Evolutionary conservation across 495 filamentous ascomycete genomes (phyloP).

Genomic region (Clohesyomyces aquaticus): DNA sequence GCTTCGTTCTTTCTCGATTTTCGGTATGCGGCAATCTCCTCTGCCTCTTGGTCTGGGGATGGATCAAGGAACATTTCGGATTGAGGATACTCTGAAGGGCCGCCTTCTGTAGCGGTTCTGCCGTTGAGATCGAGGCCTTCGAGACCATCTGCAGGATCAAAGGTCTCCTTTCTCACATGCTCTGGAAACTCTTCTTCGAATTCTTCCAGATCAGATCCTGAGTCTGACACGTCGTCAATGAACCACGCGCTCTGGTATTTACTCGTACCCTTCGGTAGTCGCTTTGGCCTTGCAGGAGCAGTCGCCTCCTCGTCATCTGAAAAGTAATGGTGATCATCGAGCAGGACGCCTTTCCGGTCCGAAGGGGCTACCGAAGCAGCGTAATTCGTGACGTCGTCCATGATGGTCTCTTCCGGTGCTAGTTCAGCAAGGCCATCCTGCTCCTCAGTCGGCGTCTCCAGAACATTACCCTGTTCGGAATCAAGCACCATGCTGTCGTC

Average conservation of each 20-base stretch:
- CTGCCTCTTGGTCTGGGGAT: conserved; percentile 82
- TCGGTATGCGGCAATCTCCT: conserved; percentile 77
- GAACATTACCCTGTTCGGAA: conserved; percentile 52
- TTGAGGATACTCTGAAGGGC: conserved; percentile 80
- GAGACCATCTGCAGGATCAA: conserved; percentile 62
- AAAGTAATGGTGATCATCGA: conserved; percentile 98
- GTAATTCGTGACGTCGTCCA: conserved; percentile 66
- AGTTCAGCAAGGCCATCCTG: conserved; percentile 81
- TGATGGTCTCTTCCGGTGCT: conserved; percentile 80
- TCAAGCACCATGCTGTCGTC: conserved; percentile 75
- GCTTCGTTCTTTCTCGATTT: conserved; percentile 74
- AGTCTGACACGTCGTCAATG: conserved; percentile 82
- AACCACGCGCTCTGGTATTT: conserved; percentile 94
- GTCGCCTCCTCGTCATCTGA: conserved; percentile 80
- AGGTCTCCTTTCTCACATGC: conserved; percentile 50
- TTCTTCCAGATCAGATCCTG: conserved; percentile 81
- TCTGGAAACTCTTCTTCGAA: conserved; percentile 58
- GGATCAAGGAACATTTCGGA: conserved; percentile 91
- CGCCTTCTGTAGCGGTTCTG: conserved; percentile 73
- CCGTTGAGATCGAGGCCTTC: conserved; percentile 61
- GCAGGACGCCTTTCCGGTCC: conserved; percentile 75
- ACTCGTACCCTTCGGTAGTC: conserved; percentile 87
- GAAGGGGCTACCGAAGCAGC: conserved; percentile 60
- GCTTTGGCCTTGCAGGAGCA: conserved; percentile 63
- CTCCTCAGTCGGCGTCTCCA: conserved; percentile 73